phyloP scores from a whole-genome alignment of 768 basidiomycete species.

The Serendipita sp. region DNA sequence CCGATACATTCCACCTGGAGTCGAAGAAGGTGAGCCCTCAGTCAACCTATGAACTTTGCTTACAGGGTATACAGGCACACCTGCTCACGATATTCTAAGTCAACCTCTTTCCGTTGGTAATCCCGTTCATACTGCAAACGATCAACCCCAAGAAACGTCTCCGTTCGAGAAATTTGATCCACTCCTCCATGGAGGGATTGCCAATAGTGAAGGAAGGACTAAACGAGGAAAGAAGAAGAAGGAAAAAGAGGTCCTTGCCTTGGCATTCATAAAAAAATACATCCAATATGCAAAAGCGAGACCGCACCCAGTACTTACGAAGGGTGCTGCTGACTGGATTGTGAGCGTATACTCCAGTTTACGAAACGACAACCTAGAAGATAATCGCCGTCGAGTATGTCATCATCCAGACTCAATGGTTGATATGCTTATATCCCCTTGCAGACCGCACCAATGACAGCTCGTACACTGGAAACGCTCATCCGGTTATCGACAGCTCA shows the following conservation, averaged over 20 bases:
- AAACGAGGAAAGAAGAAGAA: conserved; percentile 24
- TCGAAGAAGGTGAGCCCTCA: conserved; percentile 64
- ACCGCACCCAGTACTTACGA: conserved; percentile 68
- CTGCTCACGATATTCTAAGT: conserved; percentile 68
- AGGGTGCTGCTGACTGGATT: conserved; percentile 88
- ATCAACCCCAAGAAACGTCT: conserved; percentile 37
- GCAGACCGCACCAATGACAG: conserved; percentile 92
- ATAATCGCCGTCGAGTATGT: conserved; percentile 40
- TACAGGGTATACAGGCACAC: conserved; percentile 28
- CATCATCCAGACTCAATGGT: conserved; percentile 5
- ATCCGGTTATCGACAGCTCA: conserved; percentile 97
- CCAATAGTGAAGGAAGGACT: conserved; percentile 34
- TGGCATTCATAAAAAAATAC: conserved; percentile 94
- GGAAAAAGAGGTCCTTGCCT: conserved; percentile 70
- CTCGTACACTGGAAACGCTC: conserved; percentile 94
- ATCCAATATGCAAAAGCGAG: conserved; percentile 94
- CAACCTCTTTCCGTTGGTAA: conserved; percentile 83
- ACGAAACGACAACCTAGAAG: conserved; percentile 82
- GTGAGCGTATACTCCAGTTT: conserved; percentile 82
- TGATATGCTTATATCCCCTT: conserved; percentile 11
- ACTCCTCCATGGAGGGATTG: conserved; percentile 74
- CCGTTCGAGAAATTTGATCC: conserved; percentile 97
- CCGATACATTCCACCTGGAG: conserved; percentile 86
- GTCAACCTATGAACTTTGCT: neutral
- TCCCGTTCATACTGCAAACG: conserved; percentile 32